A percentile compares a stretch with the other conserved stretches of the same genome.
These are phyloP conservation scores for Chaetoceros tenuissimus DNA, from an alignment of 108 stramenopile species.

Conservation along the genomic window DNA sequence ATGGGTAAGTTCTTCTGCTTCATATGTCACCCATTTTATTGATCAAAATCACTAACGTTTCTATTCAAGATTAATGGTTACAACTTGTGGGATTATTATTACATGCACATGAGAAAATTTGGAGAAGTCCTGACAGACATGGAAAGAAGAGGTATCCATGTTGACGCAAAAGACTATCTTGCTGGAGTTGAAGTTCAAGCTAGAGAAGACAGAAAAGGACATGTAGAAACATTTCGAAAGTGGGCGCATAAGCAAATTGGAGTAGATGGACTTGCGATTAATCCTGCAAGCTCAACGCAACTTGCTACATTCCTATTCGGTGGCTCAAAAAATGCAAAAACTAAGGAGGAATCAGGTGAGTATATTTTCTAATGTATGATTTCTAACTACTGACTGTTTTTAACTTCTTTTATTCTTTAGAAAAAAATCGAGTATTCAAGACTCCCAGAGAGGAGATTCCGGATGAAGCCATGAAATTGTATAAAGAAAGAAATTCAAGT, in stretches of 20 bases:
- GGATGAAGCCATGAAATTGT: constrained; percentile 66
- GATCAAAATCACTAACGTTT: neutral
- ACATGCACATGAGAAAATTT: constrained; percentile 82
- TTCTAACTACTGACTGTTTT: neutral
- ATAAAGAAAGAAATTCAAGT: constrained; percentile 20
- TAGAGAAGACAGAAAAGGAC: constrained; percentile 59
- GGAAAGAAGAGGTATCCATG: constrained; percentile 92
- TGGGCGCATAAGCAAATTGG: constrained; percentile 72
- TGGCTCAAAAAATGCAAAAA: constrained; percentile 65
- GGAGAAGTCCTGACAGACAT: constrained; percentile 96
- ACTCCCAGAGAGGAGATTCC: constrained; percentile 73
- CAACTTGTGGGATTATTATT: constrained; percentile 91
- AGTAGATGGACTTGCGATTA: constrained; percentile 77
- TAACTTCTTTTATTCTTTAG: constrained; percentile 4
- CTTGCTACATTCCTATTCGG: constrained; percentile 88
- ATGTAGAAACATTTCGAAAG: constrained; percentile 52
- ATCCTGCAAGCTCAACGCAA: constrained; percentile 76
- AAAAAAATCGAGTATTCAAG: constrained; percentile 69
- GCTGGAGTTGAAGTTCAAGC: constrained; percentile 73
- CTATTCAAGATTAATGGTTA: constrained; percentile 9
- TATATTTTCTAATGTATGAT: neutral
- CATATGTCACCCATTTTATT: constrained; percentile 1
- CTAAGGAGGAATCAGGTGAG: constrained; percentile 35
- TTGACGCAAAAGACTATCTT: constrained; percentile 86
- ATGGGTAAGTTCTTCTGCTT: constrained; percentile 26